Evolutionary conservation across 352 stramenopile genomes (phyloP).

Genomic region (Globisporangium alternatum): DNA sequence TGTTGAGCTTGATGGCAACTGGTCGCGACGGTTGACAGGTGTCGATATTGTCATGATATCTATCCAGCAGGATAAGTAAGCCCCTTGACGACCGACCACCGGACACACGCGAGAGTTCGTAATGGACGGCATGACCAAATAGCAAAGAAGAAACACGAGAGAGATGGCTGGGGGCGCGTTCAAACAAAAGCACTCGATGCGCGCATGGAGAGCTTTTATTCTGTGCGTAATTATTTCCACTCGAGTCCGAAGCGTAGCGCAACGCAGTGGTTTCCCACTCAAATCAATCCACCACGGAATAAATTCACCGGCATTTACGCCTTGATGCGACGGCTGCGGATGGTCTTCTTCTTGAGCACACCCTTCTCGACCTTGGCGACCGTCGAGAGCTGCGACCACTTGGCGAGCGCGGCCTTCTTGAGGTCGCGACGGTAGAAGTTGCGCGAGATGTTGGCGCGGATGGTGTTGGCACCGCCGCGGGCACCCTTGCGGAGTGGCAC

Average conservation of each 20-base stretch:
- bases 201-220: constrained; percentile 22
- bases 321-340: constrained; percentile 81
- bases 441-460: constrained; percentile 86
- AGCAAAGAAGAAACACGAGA: background rate
- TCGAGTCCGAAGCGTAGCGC: constrained; percentile 17
- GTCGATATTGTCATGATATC: no score
- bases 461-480: constrained; percentile 79
- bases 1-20: background rate
- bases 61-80: no score
- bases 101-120: background rate
- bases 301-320: constrained; percentile 41
- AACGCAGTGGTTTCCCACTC: constrained; percentile 1
- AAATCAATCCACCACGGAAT: constrained; percentile 10
- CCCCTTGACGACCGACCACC: no score
- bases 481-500: constrained; percentile 84
- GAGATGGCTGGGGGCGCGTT: background rate
- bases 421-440: constrained; percentile 88
- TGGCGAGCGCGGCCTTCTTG: constrained; percentile 80
- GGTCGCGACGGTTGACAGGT: constrained; percentile 13
- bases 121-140: background rate
- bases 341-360: constrained; percentile 80
- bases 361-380: constrained; percentile 89
- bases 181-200: constrained; percentile 17
- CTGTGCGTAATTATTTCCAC: constrained; percentile 46
- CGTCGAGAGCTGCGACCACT: constrained; percentile 84